These are phyloP conservation scores for Sarocladiaceae sp. DNA, from an alignment of 2,329 filamentous ascomycete species.

Conservation along the genomic window DNA sequence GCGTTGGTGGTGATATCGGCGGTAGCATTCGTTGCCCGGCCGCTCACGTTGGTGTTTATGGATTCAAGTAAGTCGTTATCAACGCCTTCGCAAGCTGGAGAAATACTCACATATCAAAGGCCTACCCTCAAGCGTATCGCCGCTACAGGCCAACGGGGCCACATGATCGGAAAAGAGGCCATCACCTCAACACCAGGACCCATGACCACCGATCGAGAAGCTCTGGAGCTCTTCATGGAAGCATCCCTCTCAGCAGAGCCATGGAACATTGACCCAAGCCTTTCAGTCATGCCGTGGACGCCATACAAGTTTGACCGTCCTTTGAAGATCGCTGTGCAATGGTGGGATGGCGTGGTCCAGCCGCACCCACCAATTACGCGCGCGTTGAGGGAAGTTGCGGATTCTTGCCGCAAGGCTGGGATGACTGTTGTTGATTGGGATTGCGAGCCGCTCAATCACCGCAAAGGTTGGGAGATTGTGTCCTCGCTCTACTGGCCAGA, in stretches of 20 bases:
- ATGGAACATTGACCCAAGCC: conserved; percentile 26
- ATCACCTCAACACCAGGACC: conserved; percentile 26
- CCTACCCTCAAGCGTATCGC: conserved; percentile 26
- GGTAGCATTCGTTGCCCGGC: conserved; percentile 33
- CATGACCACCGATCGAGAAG: conserved; percentile 27
- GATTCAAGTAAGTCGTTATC: conserved; percentile 22
- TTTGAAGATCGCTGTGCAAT: conserved; percentile 54
- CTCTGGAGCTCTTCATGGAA: conserved; percentile 29
- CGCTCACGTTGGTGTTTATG: conserved; percentile 28
- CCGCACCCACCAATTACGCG: conserved; percentile 54
- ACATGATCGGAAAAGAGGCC: conserved; percentile 29
- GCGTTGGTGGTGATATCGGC: conserved; percentile 36
- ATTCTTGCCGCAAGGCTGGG: conserved; percentile 39
- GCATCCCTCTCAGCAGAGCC: conserved; percentile 22
- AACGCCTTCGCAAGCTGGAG: no score
- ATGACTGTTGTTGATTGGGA: conserved; percentile 47
- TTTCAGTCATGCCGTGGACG: conserved; percentile 27
- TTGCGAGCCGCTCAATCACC: conserved; percentile 48
- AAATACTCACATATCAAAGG: conserved; percentile 16
- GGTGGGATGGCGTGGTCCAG: conserved; percentile 53
- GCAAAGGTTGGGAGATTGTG: conserved; percentile 40
- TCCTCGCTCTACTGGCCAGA: conserved; percentile 50
- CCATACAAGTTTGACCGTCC: conserved; percentile 30
- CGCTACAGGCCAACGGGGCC: conserved; percentile 17
- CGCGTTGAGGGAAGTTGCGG: conserved; percentile 48